Evolutionary conservation across 2,329 filamentous ascomycete species (phyloP).

Genomic region (Tolypocladium inflatum): DNA sequence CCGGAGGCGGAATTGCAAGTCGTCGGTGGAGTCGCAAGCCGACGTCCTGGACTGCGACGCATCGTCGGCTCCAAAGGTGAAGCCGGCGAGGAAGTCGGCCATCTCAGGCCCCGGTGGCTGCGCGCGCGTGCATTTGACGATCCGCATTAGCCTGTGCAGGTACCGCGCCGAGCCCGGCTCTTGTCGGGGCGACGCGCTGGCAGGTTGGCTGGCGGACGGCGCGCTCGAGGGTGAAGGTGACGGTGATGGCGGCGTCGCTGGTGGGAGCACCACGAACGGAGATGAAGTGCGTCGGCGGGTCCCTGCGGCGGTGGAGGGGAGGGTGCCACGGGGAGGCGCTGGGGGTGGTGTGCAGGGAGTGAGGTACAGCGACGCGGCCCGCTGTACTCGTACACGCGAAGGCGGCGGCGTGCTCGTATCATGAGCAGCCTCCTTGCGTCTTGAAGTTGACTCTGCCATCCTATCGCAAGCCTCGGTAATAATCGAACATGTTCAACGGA

Average conservation of each 20-base stretch:
- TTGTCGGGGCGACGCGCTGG: slow-evolving; percentile 7
- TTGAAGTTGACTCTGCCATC: not conserved
- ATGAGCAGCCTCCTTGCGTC: not conserved
- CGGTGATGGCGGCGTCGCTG: not conserved
- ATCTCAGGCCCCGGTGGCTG: slow-evolving; percentile 12
- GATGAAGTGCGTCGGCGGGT: not conserved
- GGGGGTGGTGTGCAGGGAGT: not conserved
- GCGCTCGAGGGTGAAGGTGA: slow-evolving; percentile 1
- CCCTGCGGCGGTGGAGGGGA: not conserved
- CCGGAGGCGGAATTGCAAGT: slow-evolving; percentile 37
- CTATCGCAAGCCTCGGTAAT: not conserved
- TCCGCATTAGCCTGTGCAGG: slow-evolving; percentile 7
- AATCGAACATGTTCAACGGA: no score
- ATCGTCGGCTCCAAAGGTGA: slow-evolving; percentile 18
- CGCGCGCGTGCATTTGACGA: slow-evolving; percentile 5
- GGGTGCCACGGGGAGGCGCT: not conserved
- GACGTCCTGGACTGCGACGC: slow-evolving; percentile 10
- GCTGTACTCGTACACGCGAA: not conserved
- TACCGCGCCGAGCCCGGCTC: slow-evolving; percentile 8
- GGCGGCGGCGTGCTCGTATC: no score
- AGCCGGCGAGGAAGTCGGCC: slow-evolving; percentile 28
- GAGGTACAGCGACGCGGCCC: not conserved
- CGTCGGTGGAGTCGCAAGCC: slow-evolving; percentile 26
- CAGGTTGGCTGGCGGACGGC: no score
- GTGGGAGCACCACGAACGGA: not conserved